Evolutionary conservation across 2,329 filamentous ascomycete species (phyloP), one percentile per base, ranked within the genome.

Genomic region (Neocucurbitaria cava): DNA sequence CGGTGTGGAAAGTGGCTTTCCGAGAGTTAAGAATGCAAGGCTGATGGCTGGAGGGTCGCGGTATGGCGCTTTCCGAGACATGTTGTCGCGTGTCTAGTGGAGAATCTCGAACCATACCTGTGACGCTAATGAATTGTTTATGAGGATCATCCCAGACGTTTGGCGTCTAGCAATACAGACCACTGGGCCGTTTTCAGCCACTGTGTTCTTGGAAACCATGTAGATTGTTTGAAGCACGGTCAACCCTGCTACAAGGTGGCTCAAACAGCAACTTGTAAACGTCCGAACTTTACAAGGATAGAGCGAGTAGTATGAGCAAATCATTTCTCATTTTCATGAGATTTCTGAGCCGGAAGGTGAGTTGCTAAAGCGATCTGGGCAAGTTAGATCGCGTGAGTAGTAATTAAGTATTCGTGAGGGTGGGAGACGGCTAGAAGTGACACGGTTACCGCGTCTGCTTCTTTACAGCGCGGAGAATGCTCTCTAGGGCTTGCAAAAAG

Each of bases 61-160:
- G 64, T 55, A 41, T 30, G 3, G 20, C 23, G 31, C 49, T 33
- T 59, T 48, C 62, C 59, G 56, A 43, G 21, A 18, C 44, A 26
- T 41, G 41, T 28, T 48, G 50, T 56, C 42, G 48, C 61, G 49
- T 36, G 36, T 48, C 28, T 60, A 52, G 24, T 49, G 58, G 46
- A 55, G 33, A 40, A 35, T 36, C 31, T 30, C 33, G 52, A 64
- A 68, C 58, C 59, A 56, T 62, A 59, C n/a, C 59, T 33, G 18
- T 28, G 46, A 44, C 21, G 41, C 30, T 51, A 46, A 53, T 44
- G 46, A 62, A 58, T 56, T 33, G 54, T 62, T 65, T 52, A 52
- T 49, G 41, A 48, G 52, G 42, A 52, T 39, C 31, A 58, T 43
- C 56, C 63, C 61, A 70, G 61, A 68, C 64, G 56, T 59, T 56